Evolutionary conservation across 176 grass and related monocot species (phyloP).

Genomic region (Saccharum spontaneum): DNA sequence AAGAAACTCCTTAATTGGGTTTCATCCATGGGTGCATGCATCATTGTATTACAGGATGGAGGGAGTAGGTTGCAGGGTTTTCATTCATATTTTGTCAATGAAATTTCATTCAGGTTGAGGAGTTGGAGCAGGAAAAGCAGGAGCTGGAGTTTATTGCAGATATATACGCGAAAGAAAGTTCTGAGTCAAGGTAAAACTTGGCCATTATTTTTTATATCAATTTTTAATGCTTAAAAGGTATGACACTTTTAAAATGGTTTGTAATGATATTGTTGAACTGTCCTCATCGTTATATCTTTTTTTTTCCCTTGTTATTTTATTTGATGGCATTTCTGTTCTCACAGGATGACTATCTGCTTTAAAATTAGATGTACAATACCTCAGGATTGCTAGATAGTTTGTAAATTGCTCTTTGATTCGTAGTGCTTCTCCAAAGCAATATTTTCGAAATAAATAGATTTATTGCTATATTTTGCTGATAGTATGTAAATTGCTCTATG

Average conservation of each 20-base stretch:
- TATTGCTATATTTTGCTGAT: background rate
- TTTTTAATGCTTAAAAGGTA: constrained; percentile 11
- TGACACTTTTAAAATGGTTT: constrained; percentile 10
- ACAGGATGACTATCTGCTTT: constrained; percentile 1
- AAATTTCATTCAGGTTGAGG: constrained; percentile 67
- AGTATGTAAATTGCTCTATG: background rate
- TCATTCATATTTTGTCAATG: constrained; percentile 26
- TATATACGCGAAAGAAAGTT: constrained; percentile 78
- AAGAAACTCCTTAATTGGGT: background rate
- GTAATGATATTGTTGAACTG: background rate
- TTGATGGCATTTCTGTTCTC: constrained; percentile 6
- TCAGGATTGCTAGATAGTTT: background rate
- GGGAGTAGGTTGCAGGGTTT: background rate
- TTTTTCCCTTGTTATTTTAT: background rate
- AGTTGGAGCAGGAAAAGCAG: constrained; percentile 78
- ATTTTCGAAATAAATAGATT: constrained; percentile 15
- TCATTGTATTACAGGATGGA: background rate
- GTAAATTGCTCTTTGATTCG: background rate
- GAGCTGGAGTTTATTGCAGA: constrained; percentile 78
- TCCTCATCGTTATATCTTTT: background rate
- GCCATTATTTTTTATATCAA: constrained; percentile 5
- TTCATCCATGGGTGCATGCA: background rate
- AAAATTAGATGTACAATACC: background rate
- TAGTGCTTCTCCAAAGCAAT: constrained; percentile 12
- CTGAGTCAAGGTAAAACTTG: constrained; percentile 69